Conservation (phyloP, 495 filamentous ascomycete species). For the Tuber borchii region DNA sequence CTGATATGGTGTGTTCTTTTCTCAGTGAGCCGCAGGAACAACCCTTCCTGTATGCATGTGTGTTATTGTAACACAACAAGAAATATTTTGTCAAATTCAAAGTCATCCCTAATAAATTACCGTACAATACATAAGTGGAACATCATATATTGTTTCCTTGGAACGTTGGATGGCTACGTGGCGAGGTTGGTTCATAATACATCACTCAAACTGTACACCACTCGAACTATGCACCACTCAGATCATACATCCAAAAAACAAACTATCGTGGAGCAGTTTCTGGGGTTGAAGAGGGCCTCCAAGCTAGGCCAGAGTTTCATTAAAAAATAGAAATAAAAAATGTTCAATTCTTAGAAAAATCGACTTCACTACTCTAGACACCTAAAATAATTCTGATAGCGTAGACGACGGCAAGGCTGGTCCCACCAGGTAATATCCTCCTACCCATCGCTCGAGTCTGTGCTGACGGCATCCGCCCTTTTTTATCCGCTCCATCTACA, state of each 20-base stretch:
- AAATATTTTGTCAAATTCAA: not conserved
- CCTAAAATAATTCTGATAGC: not conserved
- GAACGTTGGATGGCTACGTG: not conserved
- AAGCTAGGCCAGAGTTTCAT: not conserved
- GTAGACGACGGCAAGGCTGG: not conserved
- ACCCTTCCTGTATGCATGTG: not conserved
- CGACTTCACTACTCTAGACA: not conserved
- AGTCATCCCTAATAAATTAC: not conserved
- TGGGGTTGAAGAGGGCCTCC: not conserved
- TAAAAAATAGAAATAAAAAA: not conserved
- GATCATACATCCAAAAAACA: no score
- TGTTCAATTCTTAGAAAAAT: not conserved
- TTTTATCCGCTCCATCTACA: not conserved
- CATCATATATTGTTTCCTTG: not conserved
- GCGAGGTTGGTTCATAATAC: not conserved
- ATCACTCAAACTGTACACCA: not conserved
- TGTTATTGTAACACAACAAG: not conserved
- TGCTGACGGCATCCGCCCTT: not conserved
- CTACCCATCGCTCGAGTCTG: not conserved
- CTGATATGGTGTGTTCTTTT: no score
- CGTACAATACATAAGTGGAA: not conserved
- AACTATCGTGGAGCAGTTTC: not conserved
- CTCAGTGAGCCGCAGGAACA: not conserved
- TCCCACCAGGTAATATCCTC: not conserved
- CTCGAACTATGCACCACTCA: no score